Evolutionary conservation across 129 eudicot genomes (phyloP).

Genomic region (carrot (Daucus carota)): DH1_v3.0 NC_030389.2:39986501-39987000

Average conservation of each 20-base stretch:
- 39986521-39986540: background rate
- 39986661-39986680: slow-evolving; percentile 32
- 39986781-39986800: background rate
- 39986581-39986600: background rate
- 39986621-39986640: slow-evolving; percentile 21
- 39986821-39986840: no score
- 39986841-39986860: no score
- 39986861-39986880: no score
- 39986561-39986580: background rate
- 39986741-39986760: background rate
- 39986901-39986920: no score
- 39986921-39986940: background rate
- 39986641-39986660: slow-evolving; percentile 26
- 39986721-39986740: slow-evolving; percentile 26
- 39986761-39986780: background rate
- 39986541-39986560: background rate
- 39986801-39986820: no score
- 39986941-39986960: slow-evolving; percentile 2
- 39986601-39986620: slow-evolving; percentile 13
- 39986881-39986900: no score
- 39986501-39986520: background rate
- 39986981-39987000: background rate
- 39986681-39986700: slow-evolving; percentile 31
- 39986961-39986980: slow-evolving; percentile 13
- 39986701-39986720: slow-evolving; percentile 27